Evolutionary conservation across 1,284 basidiomycete genomes (phyloP).

Genomic region (Pterulicium gracile): DNA sequence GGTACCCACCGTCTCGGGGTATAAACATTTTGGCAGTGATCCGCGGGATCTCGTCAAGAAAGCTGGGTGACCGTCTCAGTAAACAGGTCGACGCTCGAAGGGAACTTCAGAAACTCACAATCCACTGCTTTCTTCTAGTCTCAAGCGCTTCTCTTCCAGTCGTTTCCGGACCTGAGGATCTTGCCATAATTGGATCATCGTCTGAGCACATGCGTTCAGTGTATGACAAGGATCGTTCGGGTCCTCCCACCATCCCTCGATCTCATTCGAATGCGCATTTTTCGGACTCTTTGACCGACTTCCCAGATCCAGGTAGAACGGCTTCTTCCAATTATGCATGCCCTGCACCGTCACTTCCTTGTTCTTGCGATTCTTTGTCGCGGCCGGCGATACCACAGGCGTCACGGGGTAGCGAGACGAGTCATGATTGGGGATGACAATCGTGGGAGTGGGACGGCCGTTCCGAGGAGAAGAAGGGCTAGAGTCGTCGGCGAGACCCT

Average conservation of each 20-base stretch:
- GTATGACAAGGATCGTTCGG: slow-evolving; percentile 67
- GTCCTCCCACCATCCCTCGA: slow-evolving; percentile 77
- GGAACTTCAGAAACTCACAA: slow-evolving; percentile 42
- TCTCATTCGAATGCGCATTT: slow-evolving; percentile 53
- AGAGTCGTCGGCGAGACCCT: slow-evolving; percentile 16
- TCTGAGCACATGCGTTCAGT: slow-evolving; percentile 46
- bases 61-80: slow-evolving; percentile 31
- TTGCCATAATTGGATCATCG: slow-evolving; percentile 63
- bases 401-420: background rate
- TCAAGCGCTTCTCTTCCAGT: slow-evolving; percentile 49
- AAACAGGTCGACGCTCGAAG: slow-evolving; percentile 9
- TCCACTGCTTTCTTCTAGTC: slow-evolving; percentile 71
- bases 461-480: slow-evolving; percentile 5
- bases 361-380: slow-evolving; percentile 22
- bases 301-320: slow-evolving; percentile 50
- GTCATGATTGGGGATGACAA: slow-evolving; percentile 14
- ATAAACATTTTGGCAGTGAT: slow-evolving; percentile 73
- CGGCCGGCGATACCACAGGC: background rate
- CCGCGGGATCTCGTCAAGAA: slow-evolving; percentile 66
- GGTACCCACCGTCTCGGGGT: slow-evolving; percentile 59
- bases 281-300: slow-evolving; percentile 51
- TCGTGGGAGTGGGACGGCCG: slow-evolving; percentile 17
- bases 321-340: slow-evolving; percentile 63
- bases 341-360: slow-evolving; percentile 53
- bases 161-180: slow-evolving; percentile 50